Percentiles rank a stretch among this genome's conserved stretches.
Evolutionary conservation across 306 rosid genomes (phyloP).

Genomic region (Vicia sativa): DNA sequence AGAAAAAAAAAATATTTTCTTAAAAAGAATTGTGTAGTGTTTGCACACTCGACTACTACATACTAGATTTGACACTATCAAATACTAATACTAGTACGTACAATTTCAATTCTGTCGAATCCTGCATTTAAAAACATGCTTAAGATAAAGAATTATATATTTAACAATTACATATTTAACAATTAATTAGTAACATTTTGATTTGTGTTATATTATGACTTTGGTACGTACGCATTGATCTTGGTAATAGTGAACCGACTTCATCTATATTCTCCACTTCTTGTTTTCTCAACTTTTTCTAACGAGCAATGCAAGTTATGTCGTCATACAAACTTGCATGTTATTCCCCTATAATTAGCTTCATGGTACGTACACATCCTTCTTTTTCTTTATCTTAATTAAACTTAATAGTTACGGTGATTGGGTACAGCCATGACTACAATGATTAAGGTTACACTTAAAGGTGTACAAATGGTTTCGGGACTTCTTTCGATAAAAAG

Average conservation of each 20-base stretch:
- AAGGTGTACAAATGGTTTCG: slow-evolving; percentile 15
- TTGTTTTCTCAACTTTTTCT: slow-evolving; percentile 35
- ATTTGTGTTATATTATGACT: neutral
- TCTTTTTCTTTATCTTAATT: slow-evolving; percentile 23
- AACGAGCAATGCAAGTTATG: neutral
- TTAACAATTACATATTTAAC: too few species aligned
- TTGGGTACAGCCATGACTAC: slow-evolving; percentile 30
- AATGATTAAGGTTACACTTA: slow-evolving; percentile 29
- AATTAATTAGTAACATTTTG: too few species aligned
- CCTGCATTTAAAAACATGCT: too few species aligned
- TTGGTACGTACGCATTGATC: slow-evolving; percentile 10
- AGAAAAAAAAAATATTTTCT: too few species aligned
- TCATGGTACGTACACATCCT: neutral
- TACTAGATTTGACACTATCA: too few species aligned
- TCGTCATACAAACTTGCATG: slow-evolving; percentile 12
- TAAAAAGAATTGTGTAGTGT: too few species aligned
- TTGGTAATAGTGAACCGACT: slow-evolving; percentile 39
- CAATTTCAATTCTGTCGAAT: too few species aligned
- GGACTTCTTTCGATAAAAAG: slow-evolving; percentile 22
- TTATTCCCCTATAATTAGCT: slow-evolving; percentile 10
- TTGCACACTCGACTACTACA: too few species aligned
- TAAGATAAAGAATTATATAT: too few species aligned
- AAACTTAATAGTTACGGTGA: neutral
- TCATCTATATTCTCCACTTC: neutral
- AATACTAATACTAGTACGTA: too few species aligned